phyloP scores from a whole-genome alignment of 139 green algal genomes.

The Monoraphidium neglectum region DNA sequence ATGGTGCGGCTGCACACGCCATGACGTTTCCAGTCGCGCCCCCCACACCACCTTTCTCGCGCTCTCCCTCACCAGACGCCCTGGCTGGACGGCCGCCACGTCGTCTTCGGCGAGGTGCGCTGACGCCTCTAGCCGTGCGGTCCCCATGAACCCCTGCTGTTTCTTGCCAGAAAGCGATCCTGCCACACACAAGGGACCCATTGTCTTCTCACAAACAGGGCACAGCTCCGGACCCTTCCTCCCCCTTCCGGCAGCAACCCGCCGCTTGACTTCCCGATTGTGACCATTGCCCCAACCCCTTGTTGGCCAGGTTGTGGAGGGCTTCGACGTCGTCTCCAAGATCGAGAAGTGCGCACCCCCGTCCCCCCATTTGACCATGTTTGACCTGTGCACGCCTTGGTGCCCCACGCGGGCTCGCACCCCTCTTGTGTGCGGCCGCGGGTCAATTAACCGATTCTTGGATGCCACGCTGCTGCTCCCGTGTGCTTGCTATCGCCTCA shows the following conservation, averaged over 20 bases:
- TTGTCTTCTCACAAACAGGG: background rate
- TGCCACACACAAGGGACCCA: background rate
- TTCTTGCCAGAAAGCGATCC: background rate
- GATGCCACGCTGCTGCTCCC: too few relatives aligned
- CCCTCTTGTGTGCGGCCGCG: too few relatives aligned
- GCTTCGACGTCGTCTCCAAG: slow-evolving; percentile 66
- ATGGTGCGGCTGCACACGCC: slow-evolving; percentile 2
- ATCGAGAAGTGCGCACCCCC: slow-evolving; percentile 41
- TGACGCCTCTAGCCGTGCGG: background rate
- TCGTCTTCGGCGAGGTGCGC: slow-evolving; percentile 71
- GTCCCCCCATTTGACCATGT: too few relatives aligned
- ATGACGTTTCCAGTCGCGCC: too few relatives aligned
- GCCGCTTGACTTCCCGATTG: too few relatives aligned
- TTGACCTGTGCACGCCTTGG: too few relatives aligned
- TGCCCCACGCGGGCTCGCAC: too few relatives aligned
- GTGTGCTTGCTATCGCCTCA: too few relatives aligned
- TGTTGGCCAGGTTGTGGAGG: slow-evolving; percentile 56
- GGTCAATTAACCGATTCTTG: too few relatives aligned
- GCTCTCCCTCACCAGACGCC: too few relatives aligned
- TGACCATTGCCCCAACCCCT: background rate
- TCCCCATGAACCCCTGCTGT: background rate
- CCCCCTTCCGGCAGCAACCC: background rate
- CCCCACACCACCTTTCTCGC: too few relatives aligned
- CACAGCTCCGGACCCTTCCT: background rate
- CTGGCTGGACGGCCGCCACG: slow-evolving; percentile 64